phyloP scores from a whole-genome alignment of 1,284 basidiomycete species.

The Irpex sp. region DNA sequence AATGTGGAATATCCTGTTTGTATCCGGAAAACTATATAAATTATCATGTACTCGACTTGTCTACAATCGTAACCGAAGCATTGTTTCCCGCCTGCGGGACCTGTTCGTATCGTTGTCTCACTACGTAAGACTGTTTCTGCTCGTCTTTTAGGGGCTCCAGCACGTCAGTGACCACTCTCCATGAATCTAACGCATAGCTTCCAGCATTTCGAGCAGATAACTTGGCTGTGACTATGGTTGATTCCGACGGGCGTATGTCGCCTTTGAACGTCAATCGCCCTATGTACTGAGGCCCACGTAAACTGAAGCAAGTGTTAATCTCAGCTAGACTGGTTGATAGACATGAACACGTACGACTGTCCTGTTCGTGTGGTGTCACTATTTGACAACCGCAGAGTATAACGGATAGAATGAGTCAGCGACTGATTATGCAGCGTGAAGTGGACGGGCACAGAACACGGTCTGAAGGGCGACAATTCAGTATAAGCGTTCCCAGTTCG shows the following conservation, averaged over 20 bases:
- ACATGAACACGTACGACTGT: slow-evolving; percentile 31
- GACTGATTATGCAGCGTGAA: slow-evolving; percentile 73
- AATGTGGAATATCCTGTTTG: background rate
- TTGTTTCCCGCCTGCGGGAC: slow-evolving; percentile 35
- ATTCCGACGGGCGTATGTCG: slow-evolving; percentile 46
- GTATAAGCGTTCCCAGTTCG: background rate
- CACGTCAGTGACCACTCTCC: slow-evolving; percentile 66
- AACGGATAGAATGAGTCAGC: slow-evolving; percentile 50
- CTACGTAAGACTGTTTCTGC: slow-evolving; percentile 22
- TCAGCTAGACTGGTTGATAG: background rate
- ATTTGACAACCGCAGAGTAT: slow-evolving; percentile 45
- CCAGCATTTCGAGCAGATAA: slow-evolving; percentile 63
- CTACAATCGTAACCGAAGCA: slow-evolving; percentile 42
- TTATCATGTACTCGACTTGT: slow-evolving; percentile 13
- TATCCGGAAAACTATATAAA: background rate
- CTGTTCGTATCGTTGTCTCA: slow-evolving; percentile 51
- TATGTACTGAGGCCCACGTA: slow-evolving; percentile 49
- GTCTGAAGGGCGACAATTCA: slow-evolving; percentile 34
- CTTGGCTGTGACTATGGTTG: slow-evolving; percentile 39
- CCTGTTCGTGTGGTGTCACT: slow-evolving; percentile 21
- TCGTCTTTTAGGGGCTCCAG: slow-evolving; percentile 28
- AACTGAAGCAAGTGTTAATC: slow-evolving; percentile 23
- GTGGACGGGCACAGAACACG: slow-evolving; percentile 49
- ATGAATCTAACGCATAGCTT: slow-evolving; percentile 58
- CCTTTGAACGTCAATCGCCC: slow-evolving; percentile 62